phyloP scores from a whole-genome alignment of 2,329 filamentous ascomycete genomes.

The Aspergillus pseudonomiae region DNA sequence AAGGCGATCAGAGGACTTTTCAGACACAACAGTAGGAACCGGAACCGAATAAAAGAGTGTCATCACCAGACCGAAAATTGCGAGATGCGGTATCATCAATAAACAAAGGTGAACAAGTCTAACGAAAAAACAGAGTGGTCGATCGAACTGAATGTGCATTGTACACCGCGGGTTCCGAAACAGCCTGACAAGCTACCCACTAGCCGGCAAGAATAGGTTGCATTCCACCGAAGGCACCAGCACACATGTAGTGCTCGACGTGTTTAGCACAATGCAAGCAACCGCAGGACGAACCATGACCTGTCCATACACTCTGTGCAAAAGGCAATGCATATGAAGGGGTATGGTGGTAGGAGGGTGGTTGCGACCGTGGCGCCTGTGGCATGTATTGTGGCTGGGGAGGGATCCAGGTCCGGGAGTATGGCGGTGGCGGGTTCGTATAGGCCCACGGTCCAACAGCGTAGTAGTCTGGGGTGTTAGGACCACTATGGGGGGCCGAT shows the following conservation, averaged over 20 bases:
- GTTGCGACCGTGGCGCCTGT: slow-evolving; percentile 46
- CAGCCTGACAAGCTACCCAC: background rate
- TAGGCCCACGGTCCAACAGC: slow-evolving; percentile 48
- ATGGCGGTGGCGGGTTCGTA: slow-evolving; percentile 44
- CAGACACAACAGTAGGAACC: slow-evolving; percentile 34
- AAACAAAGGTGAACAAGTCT: slow-evolving; percentile 24
- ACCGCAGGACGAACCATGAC: slow-evolving; percentile 50
- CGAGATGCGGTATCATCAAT: slow-evolving; percentile 36
- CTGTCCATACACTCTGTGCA: slow-evolving; percentile 51
- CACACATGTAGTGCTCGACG: slow-evolving; percentile 53
- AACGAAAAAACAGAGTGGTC: slow-evolving; percentile 30
- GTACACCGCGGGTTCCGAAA: slow-evolving; percentile 7
- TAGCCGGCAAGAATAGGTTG: slow-evolving; percentile 48
- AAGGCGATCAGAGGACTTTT: slow-evolving; percentile 37
- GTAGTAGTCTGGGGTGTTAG: slow-evolving; percentile 52
- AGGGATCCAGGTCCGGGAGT: slow-evolving; percentile 44
- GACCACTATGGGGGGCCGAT: slow-evolving; percentile 52
- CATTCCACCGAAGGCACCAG: slow-evolving; percentile 46
- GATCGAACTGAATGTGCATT: slow-evolving; percentile 12
- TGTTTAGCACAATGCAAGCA: slow-evolving; percentile 54
- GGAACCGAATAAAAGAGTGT: slow-evolving; percentile 31
- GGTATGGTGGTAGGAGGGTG: slow-evolving; percentile 51
- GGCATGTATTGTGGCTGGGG: slow-evolving; percentile 40
- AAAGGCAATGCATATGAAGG: slow-evolving; percentile 53
- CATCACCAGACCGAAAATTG: slow-evolving; percentile 29